phyloP scores from a whole-genome alignment of 352 stramenopile genomes.

The Globisporangium cylindrosporum region DNA sequence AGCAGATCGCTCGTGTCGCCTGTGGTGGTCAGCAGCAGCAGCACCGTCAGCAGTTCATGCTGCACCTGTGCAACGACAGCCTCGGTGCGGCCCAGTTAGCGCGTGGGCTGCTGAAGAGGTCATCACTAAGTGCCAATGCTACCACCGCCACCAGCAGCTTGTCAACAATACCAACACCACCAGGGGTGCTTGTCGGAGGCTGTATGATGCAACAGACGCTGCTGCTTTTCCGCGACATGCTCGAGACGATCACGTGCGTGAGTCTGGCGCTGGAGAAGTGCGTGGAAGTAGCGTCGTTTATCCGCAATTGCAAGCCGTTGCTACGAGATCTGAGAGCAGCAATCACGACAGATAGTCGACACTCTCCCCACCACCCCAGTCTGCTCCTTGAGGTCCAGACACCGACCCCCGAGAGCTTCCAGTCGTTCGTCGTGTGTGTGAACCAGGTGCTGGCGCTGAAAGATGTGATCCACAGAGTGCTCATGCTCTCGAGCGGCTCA shows the following conservation, averaged over 20 bases:
- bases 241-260: slow-evolving; percentile 24
- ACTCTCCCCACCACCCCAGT: neutral
- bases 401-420: slow-evolving; percentile 15
- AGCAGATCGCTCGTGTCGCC: slow-evolving; percentile 14
- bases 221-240: slow-evolving; percentile 20
- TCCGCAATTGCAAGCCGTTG: slow-evolving; percentile 8
- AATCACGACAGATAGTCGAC: neutral
- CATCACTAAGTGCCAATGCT: neutral
- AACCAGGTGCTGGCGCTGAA: slow-evolving; percentile 19
- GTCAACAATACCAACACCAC: neutral
- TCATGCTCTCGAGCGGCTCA: neutral
- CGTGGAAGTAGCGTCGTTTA: slow-evolving; percentile 19
- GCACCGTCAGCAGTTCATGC: slow-evolving; percentile 7
- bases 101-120: slow-evolving; percentile 7
- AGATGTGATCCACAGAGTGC: slow-evolving; percentile 7
- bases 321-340: neutral
- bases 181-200: slow-evolving; percentile 9
- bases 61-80: slow-evolving; percentile 36
- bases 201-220: slow-evolving; percentile 38
- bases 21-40: neutral
- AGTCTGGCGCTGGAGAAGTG: slow-evolving; percentile 18
- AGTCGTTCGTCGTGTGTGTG: slow-evolving; percentile 22
- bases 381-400: neutral
- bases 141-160: neutral
- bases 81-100: slow-evolving; percentile 10